phyloP scores from a whole-genome alignment of 2,329 filamentous ascomycete species.

The Fusarium veterinarium region DNA sequence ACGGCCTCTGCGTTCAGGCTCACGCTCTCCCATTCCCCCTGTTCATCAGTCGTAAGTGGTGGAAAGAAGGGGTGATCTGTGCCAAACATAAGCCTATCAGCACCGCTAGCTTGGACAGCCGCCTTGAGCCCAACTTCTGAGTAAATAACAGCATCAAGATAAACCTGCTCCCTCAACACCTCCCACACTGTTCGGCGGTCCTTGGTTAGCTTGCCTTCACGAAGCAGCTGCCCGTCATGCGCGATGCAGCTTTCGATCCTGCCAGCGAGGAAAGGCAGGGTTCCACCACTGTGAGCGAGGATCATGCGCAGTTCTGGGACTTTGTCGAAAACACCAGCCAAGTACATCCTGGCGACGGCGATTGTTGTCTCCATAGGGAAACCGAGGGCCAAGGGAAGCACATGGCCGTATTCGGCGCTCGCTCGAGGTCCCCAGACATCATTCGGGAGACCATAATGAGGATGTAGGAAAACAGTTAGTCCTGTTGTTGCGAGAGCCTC shows the following conservation, averaged over 20 bases:
- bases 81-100: conserved; percentile 81
- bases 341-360: conserved; percentile 85
- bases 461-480: conserved; percentile 84
- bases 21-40: conserved; percentile 77
- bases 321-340: conserved; percentile 86
- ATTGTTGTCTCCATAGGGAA: conserved; percentile 96
- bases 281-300: conserved; percentile 88
- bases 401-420: conserved; percentile 80
- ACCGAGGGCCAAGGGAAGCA: conserved; percentile 84
- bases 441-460: conserved; percentile 88
- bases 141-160: conserved; percentile 88
- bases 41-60: conserved; percentile 71
- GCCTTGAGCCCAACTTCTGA: conserved; percentile 78
- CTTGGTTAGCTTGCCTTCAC: conserved; percentile 66
- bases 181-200: conserved; percentile 65
- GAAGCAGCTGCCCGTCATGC: conserved; percentile 81
- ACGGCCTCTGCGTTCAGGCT: conserved; percentile 64
- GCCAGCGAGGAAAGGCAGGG: conserved; percentile 87
- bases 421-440: conserved; percentile 81
- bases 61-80: conserved; percentile 89
- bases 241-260: conserved; percentile 87
- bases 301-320: conserved; percentile 77
- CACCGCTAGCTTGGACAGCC: conserved; percentile 74
- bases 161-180: conserved; percentile 77
- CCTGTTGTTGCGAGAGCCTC: conserved; percentile 71